Percentiles rank a stretch among this genome's conserved stretches.
These are phyloP conservation scores for Pythium aphanidermatum DNA, from an alignment of 352 stramenopile species.

Conservation along the genomic window DNA sequence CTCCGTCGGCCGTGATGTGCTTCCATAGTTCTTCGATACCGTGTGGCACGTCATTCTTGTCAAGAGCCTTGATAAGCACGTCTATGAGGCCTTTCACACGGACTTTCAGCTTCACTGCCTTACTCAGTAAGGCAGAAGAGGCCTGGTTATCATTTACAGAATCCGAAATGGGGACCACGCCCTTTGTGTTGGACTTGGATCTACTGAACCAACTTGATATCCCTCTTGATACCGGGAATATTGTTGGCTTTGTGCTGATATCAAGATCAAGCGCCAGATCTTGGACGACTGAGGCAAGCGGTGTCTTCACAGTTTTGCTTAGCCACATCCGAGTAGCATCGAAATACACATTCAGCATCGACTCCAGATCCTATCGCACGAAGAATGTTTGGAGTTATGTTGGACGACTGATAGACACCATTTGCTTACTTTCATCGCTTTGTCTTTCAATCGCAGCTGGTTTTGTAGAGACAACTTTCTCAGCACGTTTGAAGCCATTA, in stretches of 20 bases:
- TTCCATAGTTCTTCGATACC: conserved; percentile 58
- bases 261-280: conserved; percentile 44
- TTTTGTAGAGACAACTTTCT: conserved; percentile 28
- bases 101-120: conserved; percentile 53
- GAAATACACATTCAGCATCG: conserved; percentile 60
- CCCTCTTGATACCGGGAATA: conserved; percentile 24
- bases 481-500: conserved; percentile 24
- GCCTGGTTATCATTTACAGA: neutral
- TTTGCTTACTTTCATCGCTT: conserved; percentile 10
- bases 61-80: conserved; percentile 35
- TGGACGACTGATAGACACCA: no score
- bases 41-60: conserved; percentile 40
- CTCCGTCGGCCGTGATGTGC: conserved; percentile 41
- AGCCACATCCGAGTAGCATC: conserved; percentile 62
- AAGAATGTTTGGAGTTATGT: no score
- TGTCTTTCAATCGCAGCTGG: conserved; percentile 13
- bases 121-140: conserved; percentile 3
- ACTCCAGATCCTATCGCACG: conserved; percentile 40
- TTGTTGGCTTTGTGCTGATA: conserved; percentile 23
- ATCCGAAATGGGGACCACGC: no score
- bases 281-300: conserved; percentile 47
- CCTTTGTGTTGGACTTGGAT: no score
- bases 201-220: conserved; percentile 38
- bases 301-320: conserved; percentile 33
- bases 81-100: conserved; percentile 51